Evolutionary conservation across 768 basidiomycete genomes (phyloP).

Genomic region (Cystoderma amianthinum): DNA sequence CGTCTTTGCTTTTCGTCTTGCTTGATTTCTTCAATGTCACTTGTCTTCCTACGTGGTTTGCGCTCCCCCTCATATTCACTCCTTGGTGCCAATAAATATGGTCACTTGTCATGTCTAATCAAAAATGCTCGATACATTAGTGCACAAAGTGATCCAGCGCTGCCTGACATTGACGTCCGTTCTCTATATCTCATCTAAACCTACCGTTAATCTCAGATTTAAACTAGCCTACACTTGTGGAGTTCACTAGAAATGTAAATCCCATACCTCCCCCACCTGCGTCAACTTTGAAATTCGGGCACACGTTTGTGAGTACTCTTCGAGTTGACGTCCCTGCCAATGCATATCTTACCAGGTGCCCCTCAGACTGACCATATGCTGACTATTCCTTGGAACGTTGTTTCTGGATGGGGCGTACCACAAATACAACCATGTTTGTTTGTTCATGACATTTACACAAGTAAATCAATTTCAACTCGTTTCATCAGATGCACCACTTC

Average conservation of each 20-base stretch:
- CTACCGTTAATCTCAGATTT: constrained; percentile 1
- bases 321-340: constrained; percentile 4
- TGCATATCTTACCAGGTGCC: constrained; percentile 1
- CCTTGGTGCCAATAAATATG: too few species aligned
- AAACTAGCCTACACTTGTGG: constrained; percentile 43
- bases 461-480: constrained; percentile 2
- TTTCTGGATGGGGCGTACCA: constrained; percentile 77
- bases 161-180: constrained; percentile 29
- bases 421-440: constrained; percentile 77
- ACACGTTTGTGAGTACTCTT: constrained; percentile 76
- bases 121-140: not conserved
- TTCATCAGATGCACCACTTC: constrained; percentile 58
- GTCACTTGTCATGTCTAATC: too few species aligned
- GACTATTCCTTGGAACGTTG: constrained; percentile 63
- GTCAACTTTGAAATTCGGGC: constrained; percentile 73
- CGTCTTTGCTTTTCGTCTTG: not conserved
- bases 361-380: constrained; percentile 83
- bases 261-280: constrained; percentile 62
- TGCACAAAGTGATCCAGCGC: constrained; percentile 5
- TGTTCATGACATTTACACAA: constrained; percentile 5
- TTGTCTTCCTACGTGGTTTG: not conserved
- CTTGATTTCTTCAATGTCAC: not conserved
- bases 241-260: constrained; percentile 36
- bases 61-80: too few species aligned
- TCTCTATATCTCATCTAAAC: not conserved